These are phyloP conservation scores for Cornus suecica DNA, from an alignment of 148 eudicot species.

Conservation along the genomic window DNA sequence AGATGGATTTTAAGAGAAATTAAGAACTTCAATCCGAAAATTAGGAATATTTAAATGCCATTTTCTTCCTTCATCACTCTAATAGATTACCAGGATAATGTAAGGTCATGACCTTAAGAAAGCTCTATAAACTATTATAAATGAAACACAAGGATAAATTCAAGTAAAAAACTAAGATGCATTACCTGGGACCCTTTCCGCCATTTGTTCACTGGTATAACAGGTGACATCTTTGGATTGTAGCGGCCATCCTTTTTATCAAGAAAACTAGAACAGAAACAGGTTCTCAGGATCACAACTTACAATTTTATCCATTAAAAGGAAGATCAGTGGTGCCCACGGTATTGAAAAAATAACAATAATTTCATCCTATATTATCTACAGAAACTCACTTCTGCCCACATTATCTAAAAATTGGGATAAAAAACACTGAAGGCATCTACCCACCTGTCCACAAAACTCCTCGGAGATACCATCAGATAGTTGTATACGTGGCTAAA, in stretches of 20 bases:
- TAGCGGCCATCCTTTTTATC: slow-evolving; percentile 81
- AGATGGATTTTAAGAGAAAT: not conserved
- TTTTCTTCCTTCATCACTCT: not conserved
- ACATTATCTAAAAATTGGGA: too few species aligned
- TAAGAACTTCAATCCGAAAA: not conserved
- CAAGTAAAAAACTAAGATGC: slow-evolving; percentile 14
- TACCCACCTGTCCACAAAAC: slow-evolving; percentile 89
- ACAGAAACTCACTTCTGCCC: slow-evolving; percentile 12
- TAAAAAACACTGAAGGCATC: slow-evolving; percentile 1
- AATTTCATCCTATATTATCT: not conserved
- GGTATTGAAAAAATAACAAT: too few species aligned
- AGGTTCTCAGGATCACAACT: not conserved
- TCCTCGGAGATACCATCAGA: slow-evolving; percentile 65
- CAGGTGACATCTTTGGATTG: slow-evolving; percentile 81
- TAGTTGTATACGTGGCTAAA: slow-evolving; percentile 81
- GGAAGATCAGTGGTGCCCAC: too few species aligned
- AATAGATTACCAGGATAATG: not conserved
- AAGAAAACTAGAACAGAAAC: slow-evolving; percentile 55
- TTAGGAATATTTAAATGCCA: not conserved
- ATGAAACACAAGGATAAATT: not conserved
- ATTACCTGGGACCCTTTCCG: slow-evolving; percentile 98
- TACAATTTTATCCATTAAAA: too few species aligned
- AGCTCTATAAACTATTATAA: not conserved
- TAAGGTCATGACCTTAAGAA: not conserved
- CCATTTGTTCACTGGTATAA: slow-evolving; percentile 71